phyloP scores from a whole-genome alignment of 768 basidiomycete genomes.

The Punctularia strigosozonata region DNA sequence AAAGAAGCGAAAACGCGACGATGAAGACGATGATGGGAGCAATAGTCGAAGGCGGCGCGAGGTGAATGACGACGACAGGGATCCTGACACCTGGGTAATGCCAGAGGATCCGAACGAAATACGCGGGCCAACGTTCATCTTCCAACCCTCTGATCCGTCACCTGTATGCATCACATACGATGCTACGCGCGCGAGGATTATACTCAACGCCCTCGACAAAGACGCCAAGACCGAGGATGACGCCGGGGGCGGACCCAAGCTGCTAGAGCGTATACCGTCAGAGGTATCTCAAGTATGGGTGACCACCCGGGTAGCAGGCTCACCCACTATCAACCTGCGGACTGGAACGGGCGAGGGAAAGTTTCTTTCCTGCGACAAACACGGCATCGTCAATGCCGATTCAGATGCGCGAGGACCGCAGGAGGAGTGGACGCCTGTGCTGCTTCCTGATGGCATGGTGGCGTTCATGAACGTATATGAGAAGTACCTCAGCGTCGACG shows the following conservation, averaged over 20 bases:
- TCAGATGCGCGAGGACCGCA: conserved; percentile 86
- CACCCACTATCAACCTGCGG: conserved; percentile 74
- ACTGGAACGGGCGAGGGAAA: conserved; percentile 84
- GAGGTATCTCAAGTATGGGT: conserved; percentile 93
- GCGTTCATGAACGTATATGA: conserved; percentile 85
- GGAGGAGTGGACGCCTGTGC: conserved; percentile 86
- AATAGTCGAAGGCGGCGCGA: conserved; percentile 33
- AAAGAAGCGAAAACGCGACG: conserved; percentile 70
- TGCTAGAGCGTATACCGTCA: conserved; percentile 60
- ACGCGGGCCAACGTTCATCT: conserved; percentile 79
- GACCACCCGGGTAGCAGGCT: conserved; percentile 73
- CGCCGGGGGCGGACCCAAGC: conserved; percentile 24
- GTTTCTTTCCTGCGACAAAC: conserved; percentile 80
- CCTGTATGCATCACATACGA: conserved; percentile 72
- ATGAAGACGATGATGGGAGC: conserved; percentile 31
- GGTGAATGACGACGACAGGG: conserved; percentile 46
- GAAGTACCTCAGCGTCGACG: conserved; percentile 77
- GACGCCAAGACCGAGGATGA: conserved; percentile 42
- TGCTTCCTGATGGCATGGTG: conserved; percentile 76
- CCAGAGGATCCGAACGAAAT: conserved; percentile 64
- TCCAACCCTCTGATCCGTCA: conserved; percentile 71
- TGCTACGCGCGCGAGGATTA: conserved; percentile 59
- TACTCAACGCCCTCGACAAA: conserved; percentile 55
- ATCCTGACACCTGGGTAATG: conserved; percentile 69
- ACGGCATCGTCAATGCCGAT: conserved; percentile 75